Conservation (phyloP, 2,329 filamentous ascomycete species). For the Aureobasidium sp. region DNA sequence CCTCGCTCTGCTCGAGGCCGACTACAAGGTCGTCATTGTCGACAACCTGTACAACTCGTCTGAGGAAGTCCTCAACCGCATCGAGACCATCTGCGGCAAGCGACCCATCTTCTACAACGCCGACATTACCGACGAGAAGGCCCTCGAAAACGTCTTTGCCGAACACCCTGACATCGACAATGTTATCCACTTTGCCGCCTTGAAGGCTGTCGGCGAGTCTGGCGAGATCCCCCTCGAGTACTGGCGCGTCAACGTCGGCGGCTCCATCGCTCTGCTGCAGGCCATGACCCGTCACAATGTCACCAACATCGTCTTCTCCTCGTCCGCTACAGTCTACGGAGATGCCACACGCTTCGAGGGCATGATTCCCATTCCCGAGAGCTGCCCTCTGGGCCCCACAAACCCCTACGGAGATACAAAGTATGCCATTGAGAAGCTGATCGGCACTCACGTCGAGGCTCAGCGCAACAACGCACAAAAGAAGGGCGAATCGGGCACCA, state of each 20-base stretch:
- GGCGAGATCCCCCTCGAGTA: constrained; percentile 91
- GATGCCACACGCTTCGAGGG: constrained; percentile 91
- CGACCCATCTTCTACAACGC: constrained; percentile 74
- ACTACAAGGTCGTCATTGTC: constrained; percentile 92
- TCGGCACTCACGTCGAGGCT: constrained; percentile 81
- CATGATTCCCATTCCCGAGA: constrained; percentile 98
- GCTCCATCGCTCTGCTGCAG: constrained; percentile 76
- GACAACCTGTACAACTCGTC: constrained; percentile 98
- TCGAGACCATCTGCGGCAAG: constrained; percentile 87
- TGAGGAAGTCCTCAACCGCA: constrained; percentile 81
- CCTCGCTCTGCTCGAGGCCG: constrained; percentile 83
- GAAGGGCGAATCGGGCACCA: constrained; percentile 63
- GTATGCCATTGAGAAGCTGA: constrained; percentile 81
- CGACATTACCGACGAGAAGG: constrained; percentile 80
- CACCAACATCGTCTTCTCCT: constrained; percentile 96
- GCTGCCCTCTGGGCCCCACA: constrained; percentile 90
- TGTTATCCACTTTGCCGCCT: constrained; percentile 95
- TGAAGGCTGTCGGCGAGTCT: constrained; percentile 98
- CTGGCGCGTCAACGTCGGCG: constrained; percentile 93
- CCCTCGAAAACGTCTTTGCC: constrained; percentile 76
- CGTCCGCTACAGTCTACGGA: constrained; percentile 94
- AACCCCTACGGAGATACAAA: constrained; percentile 99
- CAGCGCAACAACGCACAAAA: constrained; percentile 78
- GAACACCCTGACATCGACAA: constrained; percentile 91
- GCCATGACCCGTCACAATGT: constrained; percentile 88